Conservation (phyloP, 176 grass and related monocot genomes). For the maize (Zea mays) region Zm-B73-REFERENCE-NAM-5.0 NC_050104.1:20447001-20447500, state of each 20-base stretch:
- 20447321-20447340: slow-evolving; percentile 79
- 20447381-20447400: slow-evolving; percentile 58
- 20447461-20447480: slow-evolving; percentile 79
- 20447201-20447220: slow-evolving; percentile 18
- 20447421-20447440: slow-evolving; percentile 47
- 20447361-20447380: slow-evolving; percentile 90
- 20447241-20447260: slow-evolving; percentile 65
- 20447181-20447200: neutral
- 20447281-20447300: slow-evolving; percentile 82
- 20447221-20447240: neutral
- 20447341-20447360: slow-evolving; percentile 77
- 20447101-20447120: slow-evolving; percentile 55
- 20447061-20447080: slow-evolving; percentile 79
- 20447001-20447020: slow-evolving; percentile 92
- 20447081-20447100: slow-evolving; percentile 86
- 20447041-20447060: slow-evolving; percentile 92
- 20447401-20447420: slow-evolving; percentile 79
- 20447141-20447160: neutral
- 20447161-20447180: neutral
- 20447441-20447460: slow-evolving; percentile 72
- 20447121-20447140: neutral
- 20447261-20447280: slow-evolving; percentile 89
- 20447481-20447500: slow-evolving; percentile 17
- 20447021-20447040: slow-evolving; percentile 88
- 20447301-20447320: slow-evolving; percentile 91